Base-by-base conservation (phyloP, 208 protist genomes). In the Leishmania major region DNA sequence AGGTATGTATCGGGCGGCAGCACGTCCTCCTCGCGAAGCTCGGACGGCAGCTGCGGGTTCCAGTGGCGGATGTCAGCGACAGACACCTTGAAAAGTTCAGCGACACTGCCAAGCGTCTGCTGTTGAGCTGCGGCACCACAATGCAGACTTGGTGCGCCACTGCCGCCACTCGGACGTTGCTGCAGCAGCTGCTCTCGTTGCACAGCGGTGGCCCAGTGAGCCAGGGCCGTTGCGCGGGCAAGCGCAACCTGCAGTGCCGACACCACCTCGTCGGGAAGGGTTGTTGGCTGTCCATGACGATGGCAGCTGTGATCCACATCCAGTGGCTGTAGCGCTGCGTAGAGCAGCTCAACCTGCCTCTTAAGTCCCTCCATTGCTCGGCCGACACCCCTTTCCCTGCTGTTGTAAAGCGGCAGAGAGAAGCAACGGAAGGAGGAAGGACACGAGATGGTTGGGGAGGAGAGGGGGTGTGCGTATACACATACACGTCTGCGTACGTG, bases 1-100 rank as follows among this genome's bases (percentile, higher is more conserved):
- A 94, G 79, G 64, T 82, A 94, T 28, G 91, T 94, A 77, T 94
- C 88, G 35, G 78, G 70, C 19, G 89, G 88, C 49, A 94, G 74
- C 47, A 78, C 53, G 72, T 80, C 70, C 82, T 84, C 37, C 57
- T 75, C 71, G 70, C 81, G 45, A 15, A 80, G 72, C 77, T 85
- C 57, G 11, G 49, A 28, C 1, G 88, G 77, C 45, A 95, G 69
- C 43, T 95, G 89, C 53, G 91, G 89, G 78, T 95, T 95, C 71
- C 87, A 83, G 19, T 31, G 62, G 37, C 89, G 91, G 64, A 94
- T 72, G 13, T 89, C 87, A 1, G 78, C 79, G 1, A 91, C 60
- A 13, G 87, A 67, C 1, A 91, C 77, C 8, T 66, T 69, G 13
- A 85, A 53, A 35, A 69, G 35, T 10, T 45, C 79, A n/a, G 90